These are phyloP conservation scores for Trichoderma sp. DNA, from an alignment of 2,329 filamentous ascomycete genomes.

Conservation along the genomic window DNA sequence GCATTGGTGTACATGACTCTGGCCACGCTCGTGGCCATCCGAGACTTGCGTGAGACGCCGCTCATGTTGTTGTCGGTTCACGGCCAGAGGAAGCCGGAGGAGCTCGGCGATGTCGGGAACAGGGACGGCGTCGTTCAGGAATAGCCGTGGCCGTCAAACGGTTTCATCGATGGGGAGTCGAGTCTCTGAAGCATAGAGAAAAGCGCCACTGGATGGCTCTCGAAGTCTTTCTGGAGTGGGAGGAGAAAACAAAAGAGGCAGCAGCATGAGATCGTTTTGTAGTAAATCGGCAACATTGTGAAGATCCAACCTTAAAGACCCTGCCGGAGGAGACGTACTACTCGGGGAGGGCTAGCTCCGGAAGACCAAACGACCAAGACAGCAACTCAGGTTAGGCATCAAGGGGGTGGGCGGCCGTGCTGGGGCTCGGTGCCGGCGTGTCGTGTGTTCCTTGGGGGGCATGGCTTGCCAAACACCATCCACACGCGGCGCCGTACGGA, in stretches of 20 bases:
- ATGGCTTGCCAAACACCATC: conserved; percentile 28
- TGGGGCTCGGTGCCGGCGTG: conserved; percentile 29
- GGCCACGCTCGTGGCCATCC: conserved; percentile 48
- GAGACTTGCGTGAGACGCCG: conserved; percentile 51
- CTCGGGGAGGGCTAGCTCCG: conserved; percentile 21
- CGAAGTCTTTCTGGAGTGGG: background rate
- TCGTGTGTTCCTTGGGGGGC: conserved; percentile 28
- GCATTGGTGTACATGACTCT: conserved; percentile 68
- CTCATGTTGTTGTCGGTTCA: conserved; percentile 38
- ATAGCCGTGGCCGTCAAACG: conserved; percentile 13
- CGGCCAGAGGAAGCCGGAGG: background rate
- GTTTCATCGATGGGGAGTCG: conserved; percentile 15
- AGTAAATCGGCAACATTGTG: conserved; percentile 27
- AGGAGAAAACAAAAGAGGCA: conserved; percentile 10
- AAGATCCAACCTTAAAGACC: conserved; percentile 27
- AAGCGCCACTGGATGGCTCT: conserved; percentile 15
- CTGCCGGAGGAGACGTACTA: conserved; percentile 25
- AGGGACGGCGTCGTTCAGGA: conserved; percentile 18
- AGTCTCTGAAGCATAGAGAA: conserved; percentile 10
- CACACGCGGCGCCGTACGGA: conserved; percentile 26
- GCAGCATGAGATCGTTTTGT: conserved; percentile 27
- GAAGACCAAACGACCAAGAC: conserved; percentile 33
- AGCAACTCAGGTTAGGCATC: conserved; percentile 35
- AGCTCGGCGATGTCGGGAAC: conserved; percentile 16
- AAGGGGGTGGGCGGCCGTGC: conserved; percentile 31